These are phyloP conservation scores for Cyberlindnera suaveolens DNA, from an alignment of 805 yeast genomes.

Conservation along the genomic window DNA sequence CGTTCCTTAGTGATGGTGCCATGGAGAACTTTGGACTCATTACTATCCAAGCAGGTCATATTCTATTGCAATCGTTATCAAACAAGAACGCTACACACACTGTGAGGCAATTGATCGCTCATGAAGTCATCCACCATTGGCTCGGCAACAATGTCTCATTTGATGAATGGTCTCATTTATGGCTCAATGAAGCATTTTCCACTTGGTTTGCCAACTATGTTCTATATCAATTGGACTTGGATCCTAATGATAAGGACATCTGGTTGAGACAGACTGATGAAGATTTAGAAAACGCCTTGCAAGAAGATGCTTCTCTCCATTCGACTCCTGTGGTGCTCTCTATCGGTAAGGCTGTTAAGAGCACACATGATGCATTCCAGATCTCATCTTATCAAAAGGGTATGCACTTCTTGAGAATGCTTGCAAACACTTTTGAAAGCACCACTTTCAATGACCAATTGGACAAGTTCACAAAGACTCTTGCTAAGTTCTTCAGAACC, in stretches of 20 bases:
- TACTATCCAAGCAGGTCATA: constrained; percentile 48
- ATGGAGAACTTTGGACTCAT: constrained; percentile 78
- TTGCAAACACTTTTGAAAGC: constrained; percentile 36
- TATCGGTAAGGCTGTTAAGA: constrained; percentile 27
- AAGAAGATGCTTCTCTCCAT: constrained; percentile 28
- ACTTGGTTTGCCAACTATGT: constrained; percentile 59
- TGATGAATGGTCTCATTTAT: constrained; percentile 60
- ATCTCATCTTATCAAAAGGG: constrained; percentile 54
- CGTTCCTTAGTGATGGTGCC: constrained; percentile 70
- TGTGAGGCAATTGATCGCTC: constrained; percentile 54
- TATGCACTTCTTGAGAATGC: constrained; percentile 46
- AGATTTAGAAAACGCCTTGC: constrained; percentile 29
- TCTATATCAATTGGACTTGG: constrained; percentile 26
- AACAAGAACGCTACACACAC: constrained; percentile 24
- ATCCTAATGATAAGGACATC: constrained; percentile 20
- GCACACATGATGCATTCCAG: constrained; percentile 43
- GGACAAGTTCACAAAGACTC: constrained; percentile 28
- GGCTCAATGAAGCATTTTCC: constrained; percentile 78
- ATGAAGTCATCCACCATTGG: constrained; percentile 79
- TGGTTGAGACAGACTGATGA: constrained; percentile 29
- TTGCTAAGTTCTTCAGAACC: constrained; percentile 33
- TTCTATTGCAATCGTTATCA: constrained; percentile 31
- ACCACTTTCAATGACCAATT: constrained; percentile 25
- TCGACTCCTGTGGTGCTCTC: constrained; percentile 30
- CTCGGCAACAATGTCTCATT: constrained; percentile 64